phyloP scores from a whole-genome alignment of 371 early-diverging fungal genomes.

The Mucor velutinosus region DNA sequence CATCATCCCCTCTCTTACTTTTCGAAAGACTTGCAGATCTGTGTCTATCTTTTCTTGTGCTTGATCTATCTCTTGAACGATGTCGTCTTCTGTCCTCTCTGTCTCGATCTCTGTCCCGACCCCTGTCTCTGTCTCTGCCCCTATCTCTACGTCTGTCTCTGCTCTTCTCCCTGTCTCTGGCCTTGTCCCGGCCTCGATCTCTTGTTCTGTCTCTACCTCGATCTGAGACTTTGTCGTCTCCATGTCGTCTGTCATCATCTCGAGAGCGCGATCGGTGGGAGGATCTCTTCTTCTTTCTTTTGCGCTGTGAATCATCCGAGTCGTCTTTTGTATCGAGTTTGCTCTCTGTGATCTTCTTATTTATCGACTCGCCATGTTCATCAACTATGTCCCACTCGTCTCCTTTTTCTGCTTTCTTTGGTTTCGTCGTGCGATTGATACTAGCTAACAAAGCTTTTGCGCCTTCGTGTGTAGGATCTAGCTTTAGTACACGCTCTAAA shows the following conservation, averaged over 20 bases:
- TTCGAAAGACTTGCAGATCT: neutral
- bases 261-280: slow-evolving; percentile 1
- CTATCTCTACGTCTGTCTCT: neutral
- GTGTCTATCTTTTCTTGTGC: neutral
- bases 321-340: neutral
- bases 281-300: neutral
- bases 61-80: neutral
- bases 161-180: neutral
- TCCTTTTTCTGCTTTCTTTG: slow-evolving; percentile 13
- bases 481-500: slow-evolving; percentile 35
- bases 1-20: slow-evolving; percentile 11
- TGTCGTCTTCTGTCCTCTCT: neutral
- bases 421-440: slow-evolving; percentile 23
- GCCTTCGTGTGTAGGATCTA: slow-evolving; percentile 36
- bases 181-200: neutral
- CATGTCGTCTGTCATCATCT: neutral
- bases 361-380: slow-evolving; percentile 18
- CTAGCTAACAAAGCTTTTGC: slow-evolving; percentile 36
- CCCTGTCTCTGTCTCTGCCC: neutral
- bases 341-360: neutral
- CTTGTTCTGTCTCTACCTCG: neutral
- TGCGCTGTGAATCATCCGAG: neutral
- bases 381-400: slow-evolving; percentile 35
- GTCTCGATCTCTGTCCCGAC: neutral
- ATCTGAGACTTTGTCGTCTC: neutral